Evolutionary conservation across 768 basidiomycete species (phyloP), one percentile per base, ranked within the genome.

Genomic region (Mrakia hoshinonis): DNA sequence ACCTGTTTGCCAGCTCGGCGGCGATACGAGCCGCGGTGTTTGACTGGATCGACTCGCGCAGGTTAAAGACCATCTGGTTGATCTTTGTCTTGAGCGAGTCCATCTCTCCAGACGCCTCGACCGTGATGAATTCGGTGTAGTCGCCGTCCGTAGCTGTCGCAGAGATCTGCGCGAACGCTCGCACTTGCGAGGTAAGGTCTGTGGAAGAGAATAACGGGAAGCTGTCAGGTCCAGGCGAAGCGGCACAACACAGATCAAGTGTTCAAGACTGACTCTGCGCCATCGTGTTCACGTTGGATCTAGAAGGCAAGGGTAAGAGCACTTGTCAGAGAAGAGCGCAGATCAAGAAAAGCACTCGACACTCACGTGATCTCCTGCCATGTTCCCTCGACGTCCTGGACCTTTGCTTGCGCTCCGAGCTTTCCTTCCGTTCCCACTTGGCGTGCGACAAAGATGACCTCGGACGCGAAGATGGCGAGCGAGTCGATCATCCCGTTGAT

Each of bases 351-450:
- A 24, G 29, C 74, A 10, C 75, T 60, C 61, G 43, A 34, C 9
- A 84, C 90, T 69, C 78, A 93, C 90, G 94, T 97, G 79, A 99
- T 98, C 79, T 95, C 93, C 76, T 94, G 91, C 96, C 96, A 99
- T 43, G 92, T 94, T 48, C 96, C 96, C 78, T 97, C 92, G 7
- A 98, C 90, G 70, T 93, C 91, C 72, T 92, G 92, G 10, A 97
- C 91, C 79, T 97, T 92, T 4, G 96, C 96, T 77, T 96, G 94
- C 0, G 95, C 96, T 75, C 96, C 95, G 6, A 98, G 83, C 81
- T 97, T 97, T n/a, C 96, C 95, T 77, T 97, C 93, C 18, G 95
- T 97, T 58, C 95, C 95, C 77, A 99, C 95, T 79, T 99, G 94
- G 43, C 92, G 83, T 1, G 96, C 96, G 67, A 99, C 95, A 77